Conservation (phyloP, 108 stramenopile genomes). For the Cyclotella choctawhatcheeana region DNA sequence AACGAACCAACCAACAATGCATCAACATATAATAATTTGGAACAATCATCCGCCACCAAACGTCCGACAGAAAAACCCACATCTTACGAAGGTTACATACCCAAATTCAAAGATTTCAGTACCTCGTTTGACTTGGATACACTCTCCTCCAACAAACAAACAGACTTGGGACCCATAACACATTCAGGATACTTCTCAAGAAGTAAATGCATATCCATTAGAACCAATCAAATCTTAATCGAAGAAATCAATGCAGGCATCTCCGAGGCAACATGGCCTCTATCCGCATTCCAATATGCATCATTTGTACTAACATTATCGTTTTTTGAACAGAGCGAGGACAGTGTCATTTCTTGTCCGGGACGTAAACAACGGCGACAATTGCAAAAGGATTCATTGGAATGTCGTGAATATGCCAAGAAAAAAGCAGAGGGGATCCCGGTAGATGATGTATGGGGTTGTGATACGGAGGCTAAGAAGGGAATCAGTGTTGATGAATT, state of each 20-base stretch:
- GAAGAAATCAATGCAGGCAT: conserved; percentile 24
- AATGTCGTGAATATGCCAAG: conserved; percentile 37
- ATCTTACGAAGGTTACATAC: conserved; percentile 4
- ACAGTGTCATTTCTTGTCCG: too few relatives aligned
- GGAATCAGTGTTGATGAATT: conserved; percentile 14
- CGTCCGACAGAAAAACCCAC: conserved; percentile 5
- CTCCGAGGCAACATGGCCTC: conserved; percentile 14
- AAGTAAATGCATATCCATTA: conserved; percentile 32
- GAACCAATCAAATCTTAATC: conserved; percentile 10
- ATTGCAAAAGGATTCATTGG: conserved; percentile 17
- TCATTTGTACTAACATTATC: conserved; percentile 22
- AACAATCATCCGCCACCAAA: not conserved
- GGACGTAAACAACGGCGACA: too few relatives aligned
- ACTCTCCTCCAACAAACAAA: not conserved
- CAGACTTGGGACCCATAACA: not conserved
- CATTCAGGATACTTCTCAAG: conserved; percentile 34
- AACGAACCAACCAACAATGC: too few relatives aligned
- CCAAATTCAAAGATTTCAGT: not conserved
- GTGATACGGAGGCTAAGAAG: conserved; percentile 7
- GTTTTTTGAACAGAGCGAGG: conserved; percentile 12
- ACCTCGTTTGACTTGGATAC: not conserved
- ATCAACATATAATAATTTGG: too few relatives aligned
- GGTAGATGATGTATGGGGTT: conserved; percentile 39
- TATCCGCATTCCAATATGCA: conserved; percentile 35
- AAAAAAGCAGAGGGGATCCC: conserved; percentile 24